phyloP scores from a whole-genome alignment of 306 rosid species.

The Benincasa hispida region DNA sequence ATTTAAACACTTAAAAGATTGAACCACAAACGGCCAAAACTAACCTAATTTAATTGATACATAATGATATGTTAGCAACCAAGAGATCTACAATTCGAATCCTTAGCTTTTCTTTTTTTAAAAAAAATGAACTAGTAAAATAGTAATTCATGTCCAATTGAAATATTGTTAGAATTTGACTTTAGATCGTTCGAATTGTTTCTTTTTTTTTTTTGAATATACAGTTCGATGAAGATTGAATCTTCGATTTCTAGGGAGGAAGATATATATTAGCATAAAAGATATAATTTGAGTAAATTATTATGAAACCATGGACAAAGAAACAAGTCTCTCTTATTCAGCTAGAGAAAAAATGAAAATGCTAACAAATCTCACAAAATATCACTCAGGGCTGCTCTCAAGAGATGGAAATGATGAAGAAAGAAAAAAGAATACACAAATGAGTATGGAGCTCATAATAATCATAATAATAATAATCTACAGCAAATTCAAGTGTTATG shows the following conservation, averaged over 20 bases:
- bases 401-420: neutral
- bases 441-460: neutral
- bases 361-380: slow-evolving; percentile 5
- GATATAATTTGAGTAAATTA: neutral
- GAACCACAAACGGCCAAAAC: too few relatives aligned
- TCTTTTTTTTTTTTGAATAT: too few relatives aligned
- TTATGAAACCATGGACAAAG: neutral
- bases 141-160: too few relatives aligned
- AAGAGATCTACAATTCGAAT: too few relatives aligned
- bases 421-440: slow-evolving; percentile 6
- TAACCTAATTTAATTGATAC: too few relatives aligned
- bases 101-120: neutral
- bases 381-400: neutral
- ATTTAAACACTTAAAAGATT: too few relatives aligned
- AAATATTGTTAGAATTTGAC: too few relatives aligned
- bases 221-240: too few relatives aligned
- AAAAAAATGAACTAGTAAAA: too few relatives aligned
- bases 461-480: slow-evolving; percentile 1
- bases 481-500: neutral
- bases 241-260: too few relatives aligned
- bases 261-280: neutral
- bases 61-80: too few relatives aligned
- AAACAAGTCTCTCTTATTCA: slow-evolving; percentile 1
- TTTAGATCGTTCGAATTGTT: too few relatives aligned
- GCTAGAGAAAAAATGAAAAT: neutral